A percentile compares a stretch with the other conserved stretches of the same genome.
phyloP scores from a whole-genome alignment of 1,284 basidiomycete species.

The Xerocomus nothofagi region DNA sequence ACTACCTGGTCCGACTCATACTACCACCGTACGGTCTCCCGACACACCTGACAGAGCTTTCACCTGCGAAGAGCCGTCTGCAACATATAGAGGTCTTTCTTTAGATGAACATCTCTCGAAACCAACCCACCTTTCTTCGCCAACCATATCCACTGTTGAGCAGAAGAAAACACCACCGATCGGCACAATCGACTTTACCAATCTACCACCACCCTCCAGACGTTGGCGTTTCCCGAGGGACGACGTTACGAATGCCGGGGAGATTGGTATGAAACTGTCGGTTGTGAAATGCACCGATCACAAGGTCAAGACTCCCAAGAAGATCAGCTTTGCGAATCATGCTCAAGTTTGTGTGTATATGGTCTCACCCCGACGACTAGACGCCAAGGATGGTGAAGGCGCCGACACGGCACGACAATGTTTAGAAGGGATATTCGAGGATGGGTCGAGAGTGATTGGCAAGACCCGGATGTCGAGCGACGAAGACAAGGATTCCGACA shows the following conservation, averaged over 20 bases:
- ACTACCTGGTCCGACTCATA: not conserved
- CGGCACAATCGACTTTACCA: conserved; percentile 33
- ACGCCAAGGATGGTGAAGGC: not conserved
- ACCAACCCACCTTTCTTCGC: not conserved
- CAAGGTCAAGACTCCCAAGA: conserved; percentile 28
- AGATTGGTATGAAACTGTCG: conserved; percentile 4
- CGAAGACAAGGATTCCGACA: not conserved
- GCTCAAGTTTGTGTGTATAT: conserved; percentile 27
- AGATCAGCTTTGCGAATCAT: conserved; percentile 31
- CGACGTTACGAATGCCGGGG: not conserved
- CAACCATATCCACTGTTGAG: not conserved
- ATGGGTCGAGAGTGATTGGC: not conserved
- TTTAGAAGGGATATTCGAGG: not conserved
- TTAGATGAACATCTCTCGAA: not conserved
- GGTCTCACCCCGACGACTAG: conserved; percentile 18
- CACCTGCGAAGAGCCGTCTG: not conserved
- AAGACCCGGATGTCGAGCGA: not conserved
- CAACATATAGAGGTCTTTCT: not conserved
- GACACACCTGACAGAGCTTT: conserved; percentile 15
- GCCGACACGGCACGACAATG: not conserved
- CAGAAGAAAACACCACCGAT: conserved; percentile 6
- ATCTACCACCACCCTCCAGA: conserved; percentile 13
- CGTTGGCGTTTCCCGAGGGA: conserved; percentile 13
- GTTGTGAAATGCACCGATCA: conserved; percentile 4
- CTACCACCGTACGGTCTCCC: not conserved